Evolutionary conservation across 306 rosid species (phyloP).

Genomic region (Alnus glutinosa): DNA sequence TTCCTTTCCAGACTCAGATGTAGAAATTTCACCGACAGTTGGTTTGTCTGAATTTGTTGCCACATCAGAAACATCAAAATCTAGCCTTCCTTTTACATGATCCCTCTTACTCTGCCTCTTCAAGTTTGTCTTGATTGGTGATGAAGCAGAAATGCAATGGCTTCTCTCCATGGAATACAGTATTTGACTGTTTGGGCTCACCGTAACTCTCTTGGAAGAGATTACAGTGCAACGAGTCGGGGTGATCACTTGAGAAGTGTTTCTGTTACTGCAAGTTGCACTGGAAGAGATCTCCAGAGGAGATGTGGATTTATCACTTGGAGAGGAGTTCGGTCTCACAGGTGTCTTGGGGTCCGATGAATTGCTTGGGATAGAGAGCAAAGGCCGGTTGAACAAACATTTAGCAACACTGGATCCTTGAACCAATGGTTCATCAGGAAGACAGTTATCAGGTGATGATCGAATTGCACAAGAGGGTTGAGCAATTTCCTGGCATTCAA

Average conservation of each 20-base stretch:
- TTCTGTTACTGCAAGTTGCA: constrained; percentile 40
- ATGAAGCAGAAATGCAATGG: constrained; percentile 58
- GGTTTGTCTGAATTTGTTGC: constrained; percentile 34
- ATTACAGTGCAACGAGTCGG: constrained; percentile 65
- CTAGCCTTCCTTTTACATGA: constrained; percentile 72
- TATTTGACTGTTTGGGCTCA: constrained; percentile 67
- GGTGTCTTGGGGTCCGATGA: constrained; percentile 65
- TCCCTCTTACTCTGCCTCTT: constrained; percentile 59
- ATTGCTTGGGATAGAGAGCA: constrained; percentile 37
- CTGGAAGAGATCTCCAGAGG: constrained; percentile 50
- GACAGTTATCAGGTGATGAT: constrained; percentile 35
- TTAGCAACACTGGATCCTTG: constrained; percentile 68
- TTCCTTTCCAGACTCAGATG: constrained; percentile 56
- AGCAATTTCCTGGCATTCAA: constrained; percentile 34
- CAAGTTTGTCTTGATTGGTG: constrained; percentile 46
- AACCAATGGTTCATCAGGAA: constrained; percentile 35
- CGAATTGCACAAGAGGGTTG: constrained; percentile 37
- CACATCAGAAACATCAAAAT: constrained; percentile 57
- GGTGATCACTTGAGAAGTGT: constrained; percentile 38
- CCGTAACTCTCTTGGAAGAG: constrained; percentile 75
- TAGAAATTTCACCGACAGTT: constrained; percentile 36
- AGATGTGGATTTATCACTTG: constrained; percentile 48
- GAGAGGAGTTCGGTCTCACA: constrained; percentile 48
- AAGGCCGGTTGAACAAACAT: constrained; percentile 68
- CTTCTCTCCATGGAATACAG: constrained; percentile 61